Conservation (phyloP, 805 yeast genomes). For the Cyberlindnera euphorbiiphila region DNA sequence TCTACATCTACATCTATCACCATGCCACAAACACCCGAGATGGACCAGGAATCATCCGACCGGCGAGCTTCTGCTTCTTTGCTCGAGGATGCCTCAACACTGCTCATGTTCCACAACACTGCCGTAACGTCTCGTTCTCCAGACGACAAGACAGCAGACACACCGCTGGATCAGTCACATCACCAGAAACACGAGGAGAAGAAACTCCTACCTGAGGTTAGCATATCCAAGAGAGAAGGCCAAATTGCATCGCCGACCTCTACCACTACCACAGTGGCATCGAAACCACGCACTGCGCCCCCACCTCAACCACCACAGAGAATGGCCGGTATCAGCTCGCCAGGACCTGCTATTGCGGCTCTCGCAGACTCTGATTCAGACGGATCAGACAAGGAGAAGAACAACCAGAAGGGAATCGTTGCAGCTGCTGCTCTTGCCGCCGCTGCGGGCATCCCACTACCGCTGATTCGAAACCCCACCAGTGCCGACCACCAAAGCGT, state of each 20-base stretch:
- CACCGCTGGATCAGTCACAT: slow-evolving; percentile 4
- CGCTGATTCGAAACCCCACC: slow-evolving; percentile 32
- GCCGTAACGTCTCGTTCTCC: slow-evolving; percentile 34
- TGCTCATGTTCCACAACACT: slow-evolving; percentile 56
- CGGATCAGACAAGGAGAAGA: slow-evolving; percentile 20
- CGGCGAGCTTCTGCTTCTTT: slow-evolving; percentile 28
- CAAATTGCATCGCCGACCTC: slow-evolving; percentile 1
- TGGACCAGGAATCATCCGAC: too few relatives aligned
- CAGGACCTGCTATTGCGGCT: slow-evolving; percentile 46
- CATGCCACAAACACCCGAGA: too few relatives aligned
- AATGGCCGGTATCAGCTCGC: slow-evolving; percentile 32
- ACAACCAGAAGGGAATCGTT: slow-evolving; percentile 52
- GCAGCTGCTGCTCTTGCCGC: slow-evolving; percentile 85
- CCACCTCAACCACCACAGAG: slow-evolving; percentile 6
- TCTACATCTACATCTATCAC: too few relatives aligned
- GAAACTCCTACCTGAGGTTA: slow-evolving; percentile 5
- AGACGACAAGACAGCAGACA: slow-evolving; percentile 2
- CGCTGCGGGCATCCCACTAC: slow-evolving; percentile 74
- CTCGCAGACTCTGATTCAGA: slow-evolving; percentile 26
- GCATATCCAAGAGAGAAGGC: slow-evolving; percentile 2
- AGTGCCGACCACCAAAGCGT: slow-evolving; percentile 5
- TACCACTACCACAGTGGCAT: slow-evolving; percentile 1
- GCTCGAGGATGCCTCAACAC: slow-evolving; percentile 58
- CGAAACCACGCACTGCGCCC: neutral
- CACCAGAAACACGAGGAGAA: neutral